phyloP scores from a whole-genome alignment of 345 rosid genomes.

The Firmiana major region DNA sequence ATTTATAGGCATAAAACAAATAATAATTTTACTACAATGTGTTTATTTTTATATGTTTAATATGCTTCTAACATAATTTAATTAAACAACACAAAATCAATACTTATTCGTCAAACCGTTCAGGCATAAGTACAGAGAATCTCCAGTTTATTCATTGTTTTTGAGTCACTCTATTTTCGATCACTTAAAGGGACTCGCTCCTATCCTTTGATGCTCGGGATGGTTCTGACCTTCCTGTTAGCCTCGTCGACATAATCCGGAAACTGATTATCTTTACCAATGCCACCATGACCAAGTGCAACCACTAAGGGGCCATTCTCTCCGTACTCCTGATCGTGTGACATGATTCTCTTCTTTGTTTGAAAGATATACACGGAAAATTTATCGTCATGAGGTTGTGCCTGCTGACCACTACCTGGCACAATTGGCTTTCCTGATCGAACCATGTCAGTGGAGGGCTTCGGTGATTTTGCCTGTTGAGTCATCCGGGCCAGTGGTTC shows the following conservation, averaged over 20 bases:
- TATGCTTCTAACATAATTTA: too few relatives aligned
- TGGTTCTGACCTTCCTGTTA: not conserved
- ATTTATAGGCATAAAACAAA: too few relatives aligned
- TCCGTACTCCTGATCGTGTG: slow-evolving; percentile 15
- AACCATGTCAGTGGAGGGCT: not conserved
- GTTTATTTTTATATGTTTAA: too few relatives aligned
- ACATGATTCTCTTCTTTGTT: slow-evolving; percentile 23
- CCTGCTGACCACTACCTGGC: not conserved
- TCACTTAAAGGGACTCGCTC: not conserved
- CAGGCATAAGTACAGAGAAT: not conserved
- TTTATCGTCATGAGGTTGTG: slow-evolving; percentile 21
- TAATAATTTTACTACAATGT: too few relatives aligned
- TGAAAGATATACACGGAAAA: slow-evolving; percentile 27
- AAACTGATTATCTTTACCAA: slow-evolving; percentile 16
- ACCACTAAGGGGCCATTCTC: not conserved
- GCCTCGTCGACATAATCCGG: not conserved
- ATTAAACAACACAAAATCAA: not conserved
- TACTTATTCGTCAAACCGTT: not conserved
- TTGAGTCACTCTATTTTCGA: not conserved
- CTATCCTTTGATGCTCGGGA: not conserved
- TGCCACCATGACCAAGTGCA: not conserved
- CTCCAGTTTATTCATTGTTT: not conserved
- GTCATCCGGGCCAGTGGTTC: not conserved
- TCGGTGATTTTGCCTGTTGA: not conserved
- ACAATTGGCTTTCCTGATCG: not conserved